Conservation (phyloP, 2,329 filamentous ascomycete species). For the Acrocalymma vagum region DNA sequence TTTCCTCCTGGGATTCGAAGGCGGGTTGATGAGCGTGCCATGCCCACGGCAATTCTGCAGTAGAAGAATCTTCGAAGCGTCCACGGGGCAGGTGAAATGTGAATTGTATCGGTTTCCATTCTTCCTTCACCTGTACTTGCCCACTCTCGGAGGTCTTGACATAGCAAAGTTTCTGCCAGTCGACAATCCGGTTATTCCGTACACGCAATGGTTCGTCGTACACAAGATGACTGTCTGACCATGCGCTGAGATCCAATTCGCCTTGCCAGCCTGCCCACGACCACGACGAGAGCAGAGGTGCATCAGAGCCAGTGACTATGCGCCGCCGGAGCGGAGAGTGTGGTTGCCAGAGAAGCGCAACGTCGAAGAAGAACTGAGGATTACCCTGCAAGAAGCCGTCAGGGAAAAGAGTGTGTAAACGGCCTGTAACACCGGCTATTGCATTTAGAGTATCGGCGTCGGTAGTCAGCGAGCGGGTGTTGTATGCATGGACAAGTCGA, state of each 20-base stretch:
- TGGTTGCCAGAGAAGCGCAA: conserved; percentile 17
- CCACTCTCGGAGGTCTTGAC: neutral
- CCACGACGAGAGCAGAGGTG: conserved; percentile 3
- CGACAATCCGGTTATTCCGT: conserved; percentile 4
- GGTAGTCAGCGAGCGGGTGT: conserved; percentile 9
- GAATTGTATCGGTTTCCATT: conserved; percentile 2
- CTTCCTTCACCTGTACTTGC: conserved; percentile 1
- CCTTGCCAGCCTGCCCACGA: conserved; percentile 17
- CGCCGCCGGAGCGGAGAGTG: conserved; percentile 3
- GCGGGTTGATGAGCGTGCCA: conserved; percentile 1
- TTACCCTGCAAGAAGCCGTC: conserved; percentile 20
- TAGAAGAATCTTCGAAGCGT: conserved; percentile 2
- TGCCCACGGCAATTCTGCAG: conserved; percentile 1
- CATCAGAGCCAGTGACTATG: neutral
- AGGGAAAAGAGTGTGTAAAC: conserved; percentile 4
- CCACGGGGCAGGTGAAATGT: conserved; percentile 1
- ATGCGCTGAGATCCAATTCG: conserved; percentile 4
- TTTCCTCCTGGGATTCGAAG: no score
- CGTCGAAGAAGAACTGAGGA: conserved; percentile 19
- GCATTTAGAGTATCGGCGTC: conserved; percentile 12
- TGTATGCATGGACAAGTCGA: conserved; percentile 9
- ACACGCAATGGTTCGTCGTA: conserved; percentile 3
- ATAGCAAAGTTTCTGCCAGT: conserved; percentile 3
- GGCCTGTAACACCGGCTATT: conserved; percentile 10
- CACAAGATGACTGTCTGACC: conserved; percentile 4